Percentiles rank a stretch among this genome's conserved stretches.
Evolutionary conservation across 305 asterid genomes (phyloP).

Genomic region (Fraxinus floribunda): DNA sequence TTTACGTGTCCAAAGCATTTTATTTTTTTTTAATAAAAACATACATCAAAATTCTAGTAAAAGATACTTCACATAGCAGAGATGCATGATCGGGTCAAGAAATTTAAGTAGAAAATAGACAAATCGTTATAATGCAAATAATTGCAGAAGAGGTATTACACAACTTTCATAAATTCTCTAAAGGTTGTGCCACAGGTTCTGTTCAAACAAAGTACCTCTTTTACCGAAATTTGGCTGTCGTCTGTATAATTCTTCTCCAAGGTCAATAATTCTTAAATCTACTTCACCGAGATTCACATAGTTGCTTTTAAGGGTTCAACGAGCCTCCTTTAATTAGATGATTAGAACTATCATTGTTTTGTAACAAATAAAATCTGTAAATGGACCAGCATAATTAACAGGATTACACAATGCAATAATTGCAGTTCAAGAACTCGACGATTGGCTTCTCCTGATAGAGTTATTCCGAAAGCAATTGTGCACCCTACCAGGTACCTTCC

Average conservation of each 20-base stretch:
- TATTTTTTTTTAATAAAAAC: not conserved
- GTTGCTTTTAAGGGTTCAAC: not conserved
- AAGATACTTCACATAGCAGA: not conserved
- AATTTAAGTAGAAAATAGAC: not conserved
- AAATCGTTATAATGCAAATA: not conserved
- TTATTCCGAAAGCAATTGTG: not conserved
- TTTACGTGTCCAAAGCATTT: not conserved
- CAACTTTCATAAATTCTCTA: not conserved
- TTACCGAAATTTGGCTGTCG: not conserved
- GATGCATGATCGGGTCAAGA: not conserved
- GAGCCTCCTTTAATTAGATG: not conserved
- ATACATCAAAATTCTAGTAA: not conserved
- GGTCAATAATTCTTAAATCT: not conserved
- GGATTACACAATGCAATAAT: not conserved
- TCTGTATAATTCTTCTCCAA: not conserved
- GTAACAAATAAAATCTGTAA: not conserved
- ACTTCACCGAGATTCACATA: not conserved
- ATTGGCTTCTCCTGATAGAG: not conserved
- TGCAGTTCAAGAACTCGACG: not conserved
- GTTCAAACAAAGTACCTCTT: not conserved
- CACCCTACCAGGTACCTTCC: slow-evolving; percentile 8
- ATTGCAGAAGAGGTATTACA: not conserved
- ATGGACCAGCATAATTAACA: not conserved
- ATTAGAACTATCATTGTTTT: not conserved
- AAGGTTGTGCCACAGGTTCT: not conserved